Base-by-base conservation (phyloP, 345 rosid genomes). In the Populus davidiana region DNA sequence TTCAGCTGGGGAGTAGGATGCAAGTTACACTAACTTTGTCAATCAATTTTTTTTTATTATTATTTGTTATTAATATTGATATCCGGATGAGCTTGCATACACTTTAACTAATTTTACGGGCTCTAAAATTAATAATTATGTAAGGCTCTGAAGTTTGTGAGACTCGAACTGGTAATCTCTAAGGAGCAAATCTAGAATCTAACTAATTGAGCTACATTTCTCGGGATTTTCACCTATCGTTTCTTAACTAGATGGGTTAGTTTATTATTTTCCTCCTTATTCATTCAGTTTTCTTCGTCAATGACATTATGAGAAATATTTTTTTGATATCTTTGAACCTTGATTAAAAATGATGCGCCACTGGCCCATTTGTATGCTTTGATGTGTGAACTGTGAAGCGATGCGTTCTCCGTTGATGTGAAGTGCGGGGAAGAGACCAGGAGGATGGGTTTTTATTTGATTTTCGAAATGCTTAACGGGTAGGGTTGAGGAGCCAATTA, bases 31-130 rank as follows among this genome's bases (percentile, higher is more conserved):
- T n/a, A 36, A n/a, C 18, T 68, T 25, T 4, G 64, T 27, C 12
- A 39, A 27, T 27, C 12, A 39, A 27, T 27, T 27, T 27, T 27
- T 27, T 27, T 27, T 27, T 27, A 27, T 27, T 27, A 27, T 27
- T 27, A 27, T 27, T 27, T 27, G 1, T 27, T 27, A 27, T 27
- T 27, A 27, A 27, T 27, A 27, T 1, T 0, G 1, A 1, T 27
- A 1, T 27, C 1, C 1, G 27, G 27, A 1, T 1, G 0, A 27
- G 27, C 27, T 27, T 27, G 1, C 27, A 27, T 27, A 1, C 1
- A 27, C 1, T 1, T 27, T 1, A 27, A 27, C 1, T 27, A 29
- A 29, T 29, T 0, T 2, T 2, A 29, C 31, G 31, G 0, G 2
- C 31, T 1, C 31, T 29, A 1, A 1, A 29, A 1, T 1, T 29